A percentile compares a stretch with the other conserved stretches of the same genome.
phyloP scores from a whole-genome alignment of 2,329 filamentous ascomycete species.

The Colletotrichum lentis region DNA sequence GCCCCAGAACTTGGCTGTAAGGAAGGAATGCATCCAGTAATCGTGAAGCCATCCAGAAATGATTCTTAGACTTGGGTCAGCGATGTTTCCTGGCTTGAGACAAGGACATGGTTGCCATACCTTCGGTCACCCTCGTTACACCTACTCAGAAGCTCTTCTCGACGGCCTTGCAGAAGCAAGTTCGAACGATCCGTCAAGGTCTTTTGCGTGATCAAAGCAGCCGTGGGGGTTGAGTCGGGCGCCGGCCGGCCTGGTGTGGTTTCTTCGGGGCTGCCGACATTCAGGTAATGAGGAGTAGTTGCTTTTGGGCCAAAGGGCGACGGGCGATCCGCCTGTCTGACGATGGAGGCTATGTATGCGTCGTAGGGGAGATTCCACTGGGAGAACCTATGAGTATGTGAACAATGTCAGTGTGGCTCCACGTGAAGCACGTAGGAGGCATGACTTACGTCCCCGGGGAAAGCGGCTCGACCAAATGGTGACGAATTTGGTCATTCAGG shows the following conservation, averaged over 20 bases:
- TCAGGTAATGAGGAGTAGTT: neutral
- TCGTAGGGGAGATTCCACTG: conserved; percentile 13
- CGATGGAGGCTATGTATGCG: neutral
- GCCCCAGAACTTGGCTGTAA: conserved; percentile 42
- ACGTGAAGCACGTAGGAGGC: too few relatives aligned
- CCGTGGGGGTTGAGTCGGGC: conserved; percentile 14
- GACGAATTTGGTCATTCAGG: conserved; percentile 36
- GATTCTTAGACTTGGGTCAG: neutral
- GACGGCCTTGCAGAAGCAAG: conserved; percentile 36
- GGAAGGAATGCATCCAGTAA: conserved; percentile 42
- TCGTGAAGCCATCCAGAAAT: conserved; percentile 40
- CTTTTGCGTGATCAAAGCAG: conserved; percentile 32
- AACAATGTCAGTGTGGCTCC: too few relatives aligned
- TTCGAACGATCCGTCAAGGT: conserved; percentile 26
- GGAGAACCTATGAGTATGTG: neutral
- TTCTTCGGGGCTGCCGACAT: conserved; percentile 9
- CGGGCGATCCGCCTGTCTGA: neutral
- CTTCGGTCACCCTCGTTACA: conserved; percentile 28
- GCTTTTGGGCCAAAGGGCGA: neutral
- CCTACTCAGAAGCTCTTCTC: conserved; percentile 30
- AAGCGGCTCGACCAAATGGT: neutral
- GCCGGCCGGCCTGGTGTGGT: neutral
- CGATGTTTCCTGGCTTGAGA: too few relatives aligned
- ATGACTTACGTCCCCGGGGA: conserved; percentile 3
- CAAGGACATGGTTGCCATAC: neutral